A percentile compares a stretch with the other conserved stretches of the same genome.
These are phyloP conservation scores for Baudoinia panamericana DNA, from an alignment of 495 filamentous ascomycete species.

Conservation along the genomic window DNA sequence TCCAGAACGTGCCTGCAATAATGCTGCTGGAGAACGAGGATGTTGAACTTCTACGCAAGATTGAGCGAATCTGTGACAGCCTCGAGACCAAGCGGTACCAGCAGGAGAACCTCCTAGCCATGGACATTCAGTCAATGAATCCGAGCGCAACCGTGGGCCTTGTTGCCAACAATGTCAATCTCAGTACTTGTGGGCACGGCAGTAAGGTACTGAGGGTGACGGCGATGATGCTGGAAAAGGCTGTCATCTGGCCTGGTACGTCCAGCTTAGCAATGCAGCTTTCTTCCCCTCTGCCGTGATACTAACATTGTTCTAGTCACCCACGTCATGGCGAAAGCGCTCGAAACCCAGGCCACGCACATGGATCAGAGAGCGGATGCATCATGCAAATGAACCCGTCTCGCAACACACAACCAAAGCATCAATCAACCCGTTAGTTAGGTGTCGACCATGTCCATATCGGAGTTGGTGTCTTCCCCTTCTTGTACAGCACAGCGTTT, in stretches of 20 bases:
- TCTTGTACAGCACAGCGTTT: too few species aligned
- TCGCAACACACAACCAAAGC: background rate
- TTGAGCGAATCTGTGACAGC: slow-evolving; percentile 64
- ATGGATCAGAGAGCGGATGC: slow-evolving; percentile 43
- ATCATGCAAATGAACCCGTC: slow-evolving; percentile 11
- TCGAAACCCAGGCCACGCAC: slow-evolving; percentile 73
- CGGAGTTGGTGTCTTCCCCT: too few species aligned
- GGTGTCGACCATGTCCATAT: too few species aligned
- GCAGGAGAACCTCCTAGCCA: slow-evolving; percentile 21
- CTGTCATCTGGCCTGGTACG: slow-evolving; percentile 85
- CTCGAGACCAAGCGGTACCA: slow-evolving; percentile 62
- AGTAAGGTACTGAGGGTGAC: slow-evolving; percentile 78
- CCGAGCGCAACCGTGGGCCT: slow-evolving; percentile 38
- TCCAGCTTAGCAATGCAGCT: slow-evolving; percentile 12
- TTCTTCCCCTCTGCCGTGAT: slow-evolving; percentile 3
- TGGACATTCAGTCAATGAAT: slow-evolving; percentile 33
- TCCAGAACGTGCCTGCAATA: slow-evolving; percentile 62
- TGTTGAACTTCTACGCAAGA: slow-evolving; percentile 71
- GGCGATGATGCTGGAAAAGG: slow-evolving; percentile 79
- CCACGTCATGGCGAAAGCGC: slow-evolving; percentile 72
- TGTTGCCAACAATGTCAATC: slow-evolving; percentile 38
- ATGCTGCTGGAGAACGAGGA: slow-evolving; percentile 92
- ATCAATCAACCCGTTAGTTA: too few species aligned
- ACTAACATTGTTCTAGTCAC: slow-evolving; percentile 49
- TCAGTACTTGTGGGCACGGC: slow-evolving; percentile 59